Conservation (phyloP, 768 basidiomycete genomes). For the Sutorius australiensis region DNA sequence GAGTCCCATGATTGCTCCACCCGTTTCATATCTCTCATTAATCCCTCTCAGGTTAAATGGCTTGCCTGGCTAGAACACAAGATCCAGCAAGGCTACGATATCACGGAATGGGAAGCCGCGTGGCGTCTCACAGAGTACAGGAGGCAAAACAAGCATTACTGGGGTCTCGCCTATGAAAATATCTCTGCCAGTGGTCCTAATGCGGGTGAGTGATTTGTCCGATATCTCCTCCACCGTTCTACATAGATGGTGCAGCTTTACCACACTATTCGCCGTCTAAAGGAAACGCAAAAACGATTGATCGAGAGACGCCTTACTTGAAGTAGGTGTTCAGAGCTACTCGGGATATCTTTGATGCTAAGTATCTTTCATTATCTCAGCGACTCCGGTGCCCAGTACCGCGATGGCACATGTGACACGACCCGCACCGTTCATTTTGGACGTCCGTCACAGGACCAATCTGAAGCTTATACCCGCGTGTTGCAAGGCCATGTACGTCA, state of each 20-base stretch:
- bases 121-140: constrained; percentile 78
- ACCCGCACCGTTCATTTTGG: constrained; percentile 85
- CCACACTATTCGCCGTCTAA: constrained; percentile 89
- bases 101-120: constrained; percentile 91
- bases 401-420: constrained; percentile 87
- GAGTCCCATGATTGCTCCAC: constrained; percentile 33
- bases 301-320: constrained; percentile 78
- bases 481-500: constrained; percentile 89
- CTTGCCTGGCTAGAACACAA: constrained; percentile 89
- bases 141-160: constrained; percentile 64
- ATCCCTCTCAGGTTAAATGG: constrained; percentile 56
- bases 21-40: constrained; percentile 8
- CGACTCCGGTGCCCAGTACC: constrained; percentile 89
- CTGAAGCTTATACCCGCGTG: constrained; percentile 90
- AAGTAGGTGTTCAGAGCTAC: constrained; percentile 52
- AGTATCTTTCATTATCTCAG: constrained; percentile 37
- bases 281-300: constrained; percentile 65
- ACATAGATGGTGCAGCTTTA: constrained; percentile 47
- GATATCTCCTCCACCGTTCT: background rate
- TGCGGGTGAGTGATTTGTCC: constrained; percentile 47
- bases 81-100: constrained; percentile 68
- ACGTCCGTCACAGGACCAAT: constrained; percentile 78
- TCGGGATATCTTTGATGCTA: constrained; percentile 13
- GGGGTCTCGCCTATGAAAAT: constrained; percentile 85
- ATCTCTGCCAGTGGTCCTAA: constrained; percentile 90